Percentiles rank a stretch among this genome's conserved stretches.
Conservation (phyloP, 441 rosid species). For the Kokia cookei region DNA sequence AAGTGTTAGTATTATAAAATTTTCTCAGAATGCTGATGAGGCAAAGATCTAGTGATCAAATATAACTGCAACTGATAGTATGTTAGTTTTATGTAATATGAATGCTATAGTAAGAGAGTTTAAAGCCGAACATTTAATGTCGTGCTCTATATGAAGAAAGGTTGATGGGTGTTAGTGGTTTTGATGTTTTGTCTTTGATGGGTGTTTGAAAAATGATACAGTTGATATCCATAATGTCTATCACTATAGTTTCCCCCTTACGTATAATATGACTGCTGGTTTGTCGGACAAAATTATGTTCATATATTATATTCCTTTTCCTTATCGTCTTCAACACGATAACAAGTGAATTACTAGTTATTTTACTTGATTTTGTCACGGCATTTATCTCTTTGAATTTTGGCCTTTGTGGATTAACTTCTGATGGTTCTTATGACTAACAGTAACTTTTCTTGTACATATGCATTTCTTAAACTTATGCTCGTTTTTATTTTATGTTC, state of each 20-base stretch:
- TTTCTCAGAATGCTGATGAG: too few species aligned
- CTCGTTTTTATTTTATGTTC: neutral
- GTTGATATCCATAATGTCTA: neutral
- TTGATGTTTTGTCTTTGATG: too few species aligned
- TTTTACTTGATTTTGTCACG: neutral
- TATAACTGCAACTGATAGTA: neutral
- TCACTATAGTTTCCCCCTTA: neutral
- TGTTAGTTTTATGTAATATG: neutral
- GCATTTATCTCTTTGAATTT: neutral
- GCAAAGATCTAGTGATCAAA: neutral
- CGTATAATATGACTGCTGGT: neutral
- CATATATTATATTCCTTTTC: neutral
- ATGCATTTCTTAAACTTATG: neutral
- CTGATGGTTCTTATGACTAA: neutral
- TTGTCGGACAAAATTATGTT: neutral
- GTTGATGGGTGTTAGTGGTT: too few species aligned
- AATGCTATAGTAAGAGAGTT: neutral
- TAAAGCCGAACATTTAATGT: neutral
- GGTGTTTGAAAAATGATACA: too few species aligned
- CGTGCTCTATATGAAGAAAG: too few species aligned
- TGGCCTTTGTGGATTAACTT: neutral
- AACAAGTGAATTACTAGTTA: neutral
- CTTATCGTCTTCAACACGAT: neutral
- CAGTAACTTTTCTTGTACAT: neutral
- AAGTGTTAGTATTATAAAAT: neutral